Evolutionary conservation across 345 rosid species (phyloP), one percentile per base, ranked within the genome.

Genomic region (Citropsis articulata): DNA sequence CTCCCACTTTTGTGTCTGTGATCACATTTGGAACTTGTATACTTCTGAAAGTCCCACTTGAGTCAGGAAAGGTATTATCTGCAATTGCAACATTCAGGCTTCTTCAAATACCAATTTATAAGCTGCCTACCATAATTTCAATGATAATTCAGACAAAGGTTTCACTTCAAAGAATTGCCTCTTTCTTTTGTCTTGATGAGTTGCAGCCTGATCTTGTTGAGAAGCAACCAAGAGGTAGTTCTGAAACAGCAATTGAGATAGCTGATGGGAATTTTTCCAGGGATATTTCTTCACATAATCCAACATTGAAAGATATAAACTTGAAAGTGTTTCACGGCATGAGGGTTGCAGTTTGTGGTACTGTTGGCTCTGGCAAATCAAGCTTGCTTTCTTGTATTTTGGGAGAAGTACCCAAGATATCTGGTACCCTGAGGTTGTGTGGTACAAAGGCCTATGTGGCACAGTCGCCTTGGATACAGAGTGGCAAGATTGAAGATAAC

Each of bases 381-480:
- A 93, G 91, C 81, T 81, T 93, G 28, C 90, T 93, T 57, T 89
- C 96, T 35, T 88, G 89, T 73, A 85, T 93, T 75, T 82, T 93
- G 50, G 96, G 90, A 74, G 98, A 93, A 79, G 80, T 91, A 21
- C 89, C 92, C 0, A 93, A 88, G 83, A 73, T 89, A 74, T 89
- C 93, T 6, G 97, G 98, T 53, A 83, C 83, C 21, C 64, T 89
- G 33, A 88, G 83, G 80, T 76, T 94, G 67, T 83, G 88, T 79
- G 98, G 98, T 68, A 82, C 86, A 40, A 93, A 83, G 82, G 98
- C 97, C 38, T 93, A 89, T 25, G 95, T 93, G 71, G 84, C 98
- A 25, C 98, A 93, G 68, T 88, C 97, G 42, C 90, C 98, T 69
- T 95, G 98, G 98, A 95, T 95, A 66, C 94, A 91, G 81, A 91